Evolutionary conservation across 306 rosid genomes (phyloP).

Genomic region (Gillenia trifoliata): DNA sequence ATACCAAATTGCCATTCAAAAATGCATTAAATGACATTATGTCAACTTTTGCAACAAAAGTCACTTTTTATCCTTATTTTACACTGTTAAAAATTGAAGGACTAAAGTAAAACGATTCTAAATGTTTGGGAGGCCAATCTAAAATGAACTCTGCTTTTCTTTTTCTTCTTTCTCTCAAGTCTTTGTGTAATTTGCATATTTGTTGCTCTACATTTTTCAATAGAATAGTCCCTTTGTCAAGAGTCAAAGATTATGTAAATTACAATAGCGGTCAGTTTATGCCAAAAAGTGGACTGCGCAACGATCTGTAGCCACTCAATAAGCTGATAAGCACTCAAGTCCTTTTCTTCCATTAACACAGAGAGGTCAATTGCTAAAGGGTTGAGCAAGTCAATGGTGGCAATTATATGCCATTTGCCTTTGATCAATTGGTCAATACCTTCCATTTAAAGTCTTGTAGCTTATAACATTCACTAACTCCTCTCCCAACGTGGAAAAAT

Average conservation of each 20-base stretch:
- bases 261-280: neutral
- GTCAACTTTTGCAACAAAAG: too few species aligned
- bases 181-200: neutral
- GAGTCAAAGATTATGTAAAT: neutral
- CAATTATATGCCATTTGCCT: neutral
- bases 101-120: too few species aligned
- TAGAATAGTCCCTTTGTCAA: neutral
- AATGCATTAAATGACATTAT: too few species aligned
- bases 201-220: neutral
- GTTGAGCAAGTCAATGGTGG: neutral
- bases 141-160: too few species aligned
- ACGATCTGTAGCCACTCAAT: neutral
- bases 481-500: slow-evolving; percentile 1
- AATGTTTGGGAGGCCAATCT: too few species aligned
- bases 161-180: too few species aligned
- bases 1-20: too few species aligned
- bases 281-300: neutral
- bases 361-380: neutral
- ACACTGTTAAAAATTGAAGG: too few species aligned
- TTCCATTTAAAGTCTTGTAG: neutral
- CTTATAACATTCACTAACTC: neutral
- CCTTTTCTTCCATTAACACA: neutral
- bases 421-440: neutral
- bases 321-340: neutral
- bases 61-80: too few species aligned